Evolutionary conservation across 73 alveolate species (phyloP).

Genomic region (Paraurostyla sp.): DNA sequence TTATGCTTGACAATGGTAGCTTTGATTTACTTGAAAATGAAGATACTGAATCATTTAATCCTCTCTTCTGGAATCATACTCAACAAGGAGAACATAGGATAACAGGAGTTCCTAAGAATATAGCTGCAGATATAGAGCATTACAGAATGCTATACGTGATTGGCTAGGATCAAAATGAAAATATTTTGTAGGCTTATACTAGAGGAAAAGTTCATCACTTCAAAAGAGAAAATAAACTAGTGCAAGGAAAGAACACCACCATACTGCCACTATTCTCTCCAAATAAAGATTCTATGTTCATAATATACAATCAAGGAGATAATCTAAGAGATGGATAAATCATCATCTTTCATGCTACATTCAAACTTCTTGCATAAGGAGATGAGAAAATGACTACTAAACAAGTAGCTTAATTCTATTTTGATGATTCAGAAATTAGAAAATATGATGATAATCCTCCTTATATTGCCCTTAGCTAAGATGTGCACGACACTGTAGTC

Average conservation of each 20-base stretch:
- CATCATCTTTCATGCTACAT: background rate
- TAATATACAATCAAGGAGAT: background rate
- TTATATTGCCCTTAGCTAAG: background rate
- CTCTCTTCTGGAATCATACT: background rate
- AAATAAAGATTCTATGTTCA: background rate
- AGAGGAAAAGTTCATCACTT: background rate
- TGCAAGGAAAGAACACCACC: background rate
- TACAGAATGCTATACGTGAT: conserved; percentile 13
- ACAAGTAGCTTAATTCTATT: too few species aligned
- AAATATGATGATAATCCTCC: background rate
- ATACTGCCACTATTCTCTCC: background rate
- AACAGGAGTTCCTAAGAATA: background rate
- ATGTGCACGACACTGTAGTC: background rate
- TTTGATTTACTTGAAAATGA: background rate
- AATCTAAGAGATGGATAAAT: background rate
- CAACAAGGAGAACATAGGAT: background rate
- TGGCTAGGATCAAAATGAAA: background rate
- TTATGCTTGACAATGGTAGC: background rate
- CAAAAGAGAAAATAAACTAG: background rate
- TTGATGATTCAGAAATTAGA: background rate
- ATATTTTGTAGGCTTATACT: background rate
- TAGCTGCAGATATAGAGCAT: background rate
- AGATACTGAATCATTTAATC: background rate
- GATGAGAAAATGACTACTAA: too few species aligned
- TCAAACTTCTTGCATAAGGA: background rate